Evolutionary conservation across 208 protist genomes (phyloP), one percentile per base, ranked within the genome.

Genomic region (Wallacemonas sp.): DNA sequence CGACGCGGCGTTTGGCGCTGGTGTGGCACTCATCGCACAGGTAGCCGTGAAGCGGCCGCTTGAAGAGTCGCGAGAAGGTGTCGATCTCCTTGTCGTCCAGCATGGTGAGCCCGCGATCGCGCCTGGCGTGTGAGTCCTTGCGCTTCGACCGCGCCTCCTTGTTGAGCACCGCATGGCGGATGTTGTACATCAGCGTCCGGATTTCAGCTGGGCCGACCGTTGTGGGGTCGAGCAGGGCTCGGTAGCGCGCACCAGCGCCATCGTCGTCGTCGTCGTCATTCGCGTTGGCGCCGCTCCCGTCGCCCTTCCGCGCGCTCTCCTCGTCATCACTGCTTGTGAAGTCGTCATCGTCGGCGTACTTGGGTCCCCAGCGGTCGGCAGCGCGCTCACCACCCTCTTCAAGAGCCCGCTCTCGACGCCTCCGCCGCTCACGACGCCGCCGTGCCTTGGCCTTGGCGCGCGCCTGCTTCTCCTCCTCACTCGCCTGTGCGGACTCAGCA

Each of bases 71-170:
- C 5, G 84, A 82, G 65, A 92, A 94, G 56, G 82, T 88, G 26
- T 92, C 88, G 32, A 94, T 86, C 64, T 94, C 83, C 17, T 80
- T 70, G 39, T 94, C 88, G 17, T 94, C 85, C 33, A 94, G 90
- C 62, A 79, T 90, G 71, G 80, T 87, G 39, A 94, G 68, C 1
- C 88, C 88, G 55, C 81, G 81, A 65, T 94, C 88, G 38, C 73
- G 76, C 75, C 90, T 82, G 46, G 83, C 65, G 11, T 62, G 77
- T 0, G 71, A 68, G 0, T 70, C 43, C 47, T 72, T 77, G 29
- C 75, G 84, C 46, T 78, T 74, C 9, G 57, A 39, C 6, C 72
- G 73, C 23, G 78, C 69, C 58, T 88, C 84, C 62, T 78, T 84
- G 60, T 85, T 78, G 23, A 90, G 63, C 48, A 90, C 70, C 41